Percentiles rank a stretch among this genome's conserved stretches.
Conservation (phyloP, 1,284 basidiomycete species). For the Tausonia pullulans region DNA sequence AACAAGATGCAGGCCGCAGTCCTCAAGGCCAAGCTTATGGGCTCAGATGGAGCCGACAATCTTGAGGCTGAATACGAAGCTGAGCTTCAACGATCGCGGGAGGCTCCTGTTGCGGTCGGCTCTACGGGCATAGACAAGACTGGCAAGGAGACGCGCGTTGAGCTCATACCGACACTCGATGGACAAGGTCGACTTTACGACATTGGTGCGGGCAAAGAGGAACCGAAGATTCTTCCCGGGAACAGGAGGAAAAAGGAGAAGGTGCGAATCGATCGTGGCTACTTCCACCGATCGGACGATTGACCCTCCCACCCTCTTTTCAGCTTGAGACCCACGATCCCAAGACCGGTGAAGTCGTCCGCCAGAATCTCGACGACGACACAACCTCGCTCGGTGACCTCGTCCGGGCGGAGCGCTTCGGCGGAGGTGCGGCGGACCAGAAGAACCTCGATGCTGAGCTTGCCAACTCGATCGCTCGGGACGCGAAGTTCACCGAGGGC, state of each 20-base stretch:
- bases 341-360: constrained; percentile 73
- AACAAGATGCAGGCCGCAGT: constrained; percentile 92
- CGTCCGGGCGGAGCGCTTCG: constrained; percentile 81
- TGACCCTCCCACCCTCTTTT: not conserved
- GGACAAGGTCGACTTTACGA: constrained; percentile 79
- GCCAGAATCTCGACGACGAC: constrained; percentile 82
- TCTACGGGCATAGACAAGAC: constrained; percentile 8
- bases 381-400: constrained; percentile 75
- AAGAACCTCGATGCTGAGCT: constrained; percentile 86
- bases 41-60: constrained; percentile 54
- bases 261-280: constrained; percentile 37
- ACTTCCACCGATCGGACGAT: not conserved
- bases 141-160: constrained; percentile 40
- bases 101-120: constrained; percentile 32
- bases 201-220: constrained; percentile 56
- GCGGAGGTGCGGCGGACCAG: constrained; percentile 75
- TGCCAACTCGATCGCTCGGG: constrained; percentile 72
- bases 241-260: constrained; percentile 68
- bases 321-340: constrained; percentile 76
- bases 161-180: constrained; percentile 84
- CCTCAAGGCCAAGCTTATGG: constrained; percentile 77
- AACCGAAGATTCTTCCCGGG: constrained; percentile 40
- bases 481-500: constrained; percentile 54
- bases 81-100: constrained; percentile 35
- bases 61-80: constrained; percentile 76